Base-by-base conservation (phyloP, 225 moss, liverwort and hornwort species). In the Sphagnum contortum region DNA sequence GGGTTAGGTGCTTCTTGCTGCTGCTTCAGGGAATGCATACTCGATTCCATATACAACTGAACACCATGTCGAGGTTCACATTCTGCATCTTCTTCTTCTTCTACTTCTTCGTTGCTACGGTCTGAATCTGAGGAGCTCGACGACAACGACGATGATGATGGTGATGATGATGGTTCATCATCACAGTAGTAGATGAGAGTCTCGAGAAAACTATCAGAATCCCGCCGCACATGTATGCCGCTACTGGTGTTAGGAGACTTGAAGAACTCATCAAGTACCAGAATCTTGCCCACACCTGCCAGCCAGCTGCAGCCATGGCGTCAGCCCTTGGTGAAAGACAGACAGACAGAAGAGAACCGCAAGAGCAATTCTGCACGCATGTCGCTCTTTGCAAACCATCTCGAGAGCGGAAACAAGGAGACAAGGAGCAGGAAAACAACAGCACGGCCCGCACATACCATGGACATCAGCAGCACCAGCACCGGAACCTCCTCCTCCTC, bases 211-310 rank as follows among this genome's bases (percentile, higher is more conserved):
- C 50, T 58, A 50, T 70, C 48, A 49, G 63, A 13, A 56, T 63
- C 56, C 1, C 29, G 48, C 49, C 63, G 49, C 29, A 29, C 1
- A 29, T 29, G 29, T 4, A 64, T 64, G 5, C 80, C 66, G 52
- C 78, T 80, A 51, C 65, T 47, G 48, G 60, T 73, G 44, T 54
- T 67, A 4, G 84, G 62, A 66, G 70, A 70, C 14, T 70, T 57
- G 12, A 70, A 84, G 52, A 84, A 84, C 66, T 84, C 84, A 45
- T 84, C 84, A 51, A 84, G 67, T 52, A 69, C 81, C 29, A 84
- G 84, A 50, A 84, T 64, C 50, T 78, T 75, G 66, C 84, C 84
- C 44, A 84, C 62, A 81, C 81, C 84, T 84, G 81, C 73, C 65
- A 75, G 77, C 84, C 80, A 75, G 77, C 84, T 84, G 80, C 71